These are phyloP conservation scores for Beta vulgaris DNA, from an alignment of 148 eudicot genomes.

Conservation along the genomic window DNA sequence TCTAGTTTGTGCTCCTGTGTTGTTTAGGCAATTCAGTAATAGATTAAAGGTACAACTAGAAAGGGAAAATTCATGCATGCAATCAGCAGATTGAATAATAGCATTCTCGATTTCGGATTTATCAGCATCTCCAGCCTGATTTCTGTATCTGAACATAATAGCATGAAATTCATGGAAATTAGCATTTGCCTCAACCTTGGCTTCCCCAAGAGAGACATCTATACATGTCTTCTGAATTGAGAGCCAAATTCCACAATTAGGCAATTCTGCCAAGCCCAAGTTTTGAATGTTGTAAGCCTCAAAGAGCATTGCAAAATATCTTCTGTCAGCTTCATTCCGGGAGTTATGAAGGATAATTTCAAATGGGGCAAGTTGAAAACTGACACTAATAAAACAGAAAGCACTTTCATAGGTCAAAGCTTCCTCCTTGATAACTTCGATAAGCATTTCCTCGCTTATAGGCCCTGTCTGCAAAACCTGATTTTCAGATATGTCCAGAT, in stretches of 20 bases:
- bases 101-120: slow-evolving; percentile 35
- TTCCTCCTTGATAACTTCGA: slow-evolving; percentile 25
- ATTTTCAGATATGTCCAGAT: slow-evolving; percentile 29
- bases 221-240: slow-evolving; percentile 36
- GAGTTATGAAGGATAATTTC: slow-evolving; percentile 55
- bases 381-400: slow-evolving; percentile 35
- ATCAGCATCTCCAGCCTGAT: slow-evolving; percentile 39
- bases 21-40: slow-evolving; percentile 36
- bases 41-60: slow-evolving; percentile 47
- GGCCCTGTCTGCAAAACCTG: slow-evolving; percentile 25
- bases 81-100: slow-evolving; percentile 38
- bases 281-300: slow-evolving; percentile 34
- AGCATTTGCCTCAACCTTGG: slow-evolving; percentile 40
- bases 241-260: slow-evolving; percentile 52
- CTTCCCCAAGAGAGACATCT: slow-evolving; percentile 39
- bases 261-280: slow-evolving; percentile 38
- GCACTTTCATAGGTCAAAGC: slow-evolving; percentile 23
- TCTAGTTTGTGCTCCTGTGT: slow-evolving; percentile 25
- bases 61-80: slow-evolving; percentile 59
- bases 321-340: slow-evolving; percentile 39
- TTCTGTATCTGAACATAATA: slow-evolving; percentile 38
- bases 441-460: slow-evolving; percentile 28
- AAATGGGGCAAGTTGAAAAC: slow-evolving; percentile 46
- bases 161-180: slow-evolving; percentile 40
- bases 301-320: slow-evolving; percentile 20